Evolutionary conservation across 805 yeast genomes (phyloP).

Genomic region (Suhomyces prunicola): DNA sequence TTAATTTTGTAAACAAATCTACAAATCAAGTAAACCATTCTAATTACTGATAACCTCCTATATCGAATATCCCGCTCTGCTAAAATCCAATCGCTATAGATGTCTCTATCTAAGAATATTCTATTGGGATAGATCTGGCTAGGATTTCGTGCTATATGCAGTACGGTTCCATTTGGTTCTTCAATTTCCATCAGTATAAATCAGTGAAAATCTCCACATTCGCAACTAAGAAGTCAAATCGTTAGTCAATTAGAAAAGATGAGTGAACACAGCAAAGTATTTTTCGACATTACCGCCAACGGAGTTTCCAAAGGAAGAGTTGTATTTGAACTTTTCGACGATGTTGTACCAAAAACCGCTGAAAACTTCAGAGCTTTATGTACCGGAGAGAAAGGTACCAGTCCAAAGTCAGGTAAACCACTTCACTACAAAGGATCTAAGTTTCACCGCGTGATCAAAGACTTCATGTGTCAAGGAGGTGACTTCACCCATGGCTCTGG

Average conservation of each 20-base stretch:
- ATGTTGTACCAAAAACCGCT: constrained; percentile 81
- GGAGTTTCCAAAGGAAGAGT: constrained; percentile 69
- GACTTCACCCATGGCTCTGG: constrained; percentile 53
- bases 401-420: constrained; percentile 58
- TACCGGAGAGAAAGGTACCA: constrained; percentile 77
- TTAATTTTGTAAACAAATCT: no score
- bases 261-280: constrained; percentile 50
- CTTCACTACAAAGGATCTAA: constrained; percentile 75
- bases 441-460: constrained; percentile 90
- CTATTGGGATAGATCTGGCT: not conserved
- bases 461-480: constrained; percentile 94
- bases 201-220: not conserved
- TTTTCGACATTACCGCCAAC: constrained; percentile 75
- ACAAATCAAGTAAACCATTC: no score
- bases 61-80: not conserved
- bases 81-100: not conserved
- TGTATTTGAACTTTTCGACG: constrained; percentile 68
- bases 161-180: not conserved
- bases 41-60: no score
- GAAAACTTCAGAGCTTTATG: constrained; percentile 87
- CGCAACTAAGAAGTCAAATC: not conserved
- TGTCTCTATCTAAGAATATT: not conserved
- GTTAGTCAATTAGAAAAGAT: not conserved
- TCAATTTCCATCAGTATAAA: not conserved
- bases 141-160: not conserved